phyloP scores from a whole-genome alignment of 805 yeast genomes.

The Candida adriatica region DNA sequence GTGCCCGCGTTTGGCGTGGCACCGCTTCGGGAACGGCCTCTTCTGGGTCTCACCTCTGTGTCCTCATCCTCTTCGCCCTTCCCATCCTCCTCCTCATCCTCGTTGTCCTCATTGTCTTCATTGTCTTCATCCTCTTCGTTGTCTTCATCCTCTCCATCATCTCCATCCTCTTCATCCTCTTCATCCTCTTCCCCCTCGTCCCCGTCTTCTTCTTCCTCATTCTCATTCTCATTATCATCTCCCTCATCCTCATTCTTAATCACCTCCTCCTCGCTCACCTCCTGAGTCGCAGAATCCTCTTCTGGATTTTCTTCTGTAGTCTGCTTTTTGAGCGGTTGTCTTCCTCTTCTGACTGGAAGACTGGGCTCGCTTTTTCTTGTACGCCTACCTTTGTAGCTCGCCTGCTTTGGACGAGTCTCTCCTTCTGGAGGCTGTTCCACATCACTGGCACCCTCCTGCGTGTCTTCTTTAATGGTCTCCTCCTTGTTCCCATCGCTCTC shows the following conservation, averaged over 20 bases:
- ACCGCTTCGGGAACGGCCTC: slow-evolving; percentile 2
- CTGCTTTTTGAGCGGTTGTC: neutral
- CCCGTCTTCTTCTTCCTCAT: slow-evolving; percentile 1
- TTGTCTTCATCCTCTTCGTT: slow-evolving; percentile 1
- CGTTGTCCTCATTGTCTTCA: slow-evolving; percentile 1
- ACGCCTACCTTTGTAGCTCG: too few species aligned
- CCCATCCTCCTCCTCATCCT: slow-evolving; percentile 11
- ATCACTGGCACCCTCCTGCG: neutral
- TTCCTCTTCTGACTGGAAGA: too few species aligned
- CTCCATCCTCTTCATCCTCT: slow-evolving; percentile 1
- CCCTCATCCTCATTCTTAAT: slow-evolving; percentile 7
- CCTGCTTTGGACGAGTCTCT: too few species aligned
- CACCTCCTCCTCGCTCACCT: slow-evolving; percentile 8
- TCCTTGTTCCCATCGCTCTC: neutral
- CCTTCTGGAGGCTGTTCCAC: neutral
- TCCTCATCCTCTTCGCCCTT: slow-evolving; percentile 7
- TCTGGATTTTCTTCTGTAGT: slow-evolving; percentile 6
- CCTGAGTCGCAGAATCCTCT: slow-evolving; percentile 1
- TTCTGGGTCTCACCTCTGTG: slow-evolving; percentile 5
- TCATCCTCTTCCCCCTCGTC: slow-evolving; percentile 1
- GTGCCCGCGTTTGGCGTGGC: neutral
- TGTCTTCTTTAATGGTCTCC: neutral
- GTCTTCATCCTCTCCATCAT: slow-evolving; percentile 1
- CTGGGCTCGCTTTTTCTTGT: too few species aligned
- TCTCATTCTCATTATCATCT: slow-evolving; percentile 1